Evolutionary conservation across 495 filamentous ascomycete species (phyloP).

Genomic region (Penicillium taxi): DNA sequence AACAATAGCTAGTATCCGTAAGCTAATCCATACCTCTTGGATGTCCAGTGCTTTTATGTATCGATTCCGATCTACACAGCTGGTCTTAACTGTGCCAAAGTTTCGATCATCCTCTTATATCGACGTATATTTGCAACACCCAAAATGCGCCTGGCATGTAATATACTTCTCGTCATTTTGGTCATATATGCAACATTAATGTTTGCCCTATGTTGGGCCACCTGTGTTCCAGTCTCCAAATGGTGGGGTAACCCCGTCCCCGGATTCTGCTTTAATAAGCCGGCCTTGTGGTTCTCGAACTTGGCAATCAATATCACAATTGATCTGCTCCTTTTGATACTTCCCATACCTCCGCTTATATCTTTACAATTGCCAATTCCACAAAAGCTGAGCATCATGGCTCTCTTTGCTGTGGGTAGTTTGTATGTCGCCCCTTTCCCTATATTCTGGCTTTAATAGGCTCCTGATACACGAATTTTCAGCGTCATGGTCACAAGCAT

Average conservation of each 20-base stretch:
- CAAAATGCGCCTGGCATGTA: conserved; percentile 34
- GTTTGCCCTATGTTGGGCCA: conserved; percentile 27
- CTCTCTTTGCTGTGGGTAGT: conserved; percentile 39
- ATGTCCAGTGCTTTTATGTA: conserved; percentile 28
- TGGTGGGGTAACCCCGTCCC: conserved; percentile 26
- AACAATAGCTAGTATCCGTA: too few relatives aligned
- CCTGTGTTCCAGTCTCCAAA: conserved; percentile 27
- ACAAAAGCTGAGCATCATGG: conserved; percentile 40
- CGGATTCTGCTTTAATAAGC: conserved; percentile 29
- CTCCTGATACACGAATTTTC: too few relatives aligned
- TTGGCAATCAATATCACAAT: conserved; percentile 37
- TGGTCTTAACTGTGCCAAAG: conserved; percentile 27
- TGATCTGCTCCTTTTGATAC: conserved; percentile 40
- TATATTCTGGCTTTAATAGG: conserved; percentile 5
- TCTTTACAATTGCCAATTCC: conserved; percentile 35
- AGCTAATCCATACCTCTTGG: background rate
- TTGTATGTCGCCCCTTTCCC: conserved; percentile 28
- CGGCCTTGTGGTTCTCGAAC: conserved; percentile 33
- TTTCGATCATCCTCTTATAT: conserved; percentile 34
- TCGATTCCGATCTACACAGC: conserved; percentile 29
- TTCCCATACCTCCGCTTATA: conserved; percentile 41
- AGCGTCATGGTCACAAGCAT: conserved; percentile 49
- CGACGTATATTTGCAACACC: conserved; percentile 31
- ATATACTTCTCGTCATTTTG: conserved; percentile 22
- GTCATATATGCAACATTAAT: conserved; percentile 32